Percentiles rank a stretch among this genome's conserved stretches.
phyloP scores from a whole-genome alignment of 2,329 filamentous ascomycete genomes.

The Verticillium tricorpus region DNA sequence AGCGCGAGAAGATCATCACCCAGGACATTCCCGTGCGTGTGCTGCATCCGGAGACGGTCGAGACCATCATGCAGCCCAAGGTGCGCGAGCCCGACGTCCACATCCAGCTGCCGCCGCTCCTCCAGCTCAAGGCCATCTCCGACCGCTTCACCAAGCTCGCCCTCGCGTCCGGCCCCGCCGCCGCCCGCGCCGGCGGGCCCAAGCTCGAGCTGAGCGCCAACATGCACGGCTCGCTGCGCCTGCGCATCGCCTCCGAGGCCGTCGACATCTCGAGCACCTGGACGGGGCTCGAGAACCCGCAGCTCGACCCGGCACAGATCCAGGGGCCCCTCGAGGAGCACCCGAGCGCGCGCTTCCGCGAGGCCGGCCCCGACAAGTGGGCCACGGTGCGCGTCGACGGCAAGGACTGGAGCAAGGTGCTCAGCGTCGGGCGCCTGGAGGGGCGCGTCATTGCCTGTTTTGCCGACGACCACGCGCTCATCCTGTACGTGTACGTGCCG shows the following conservation, averaged over 20 bases:
- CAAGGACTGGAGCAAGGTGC: slow-evolving; percentile 88
- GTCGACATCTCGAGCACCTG: slow-evolving; percentile 83
- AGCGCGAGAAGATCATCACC: slow-evolving; percentile 87
- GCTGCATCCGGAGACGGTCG: slow-evolving; percentile 76
- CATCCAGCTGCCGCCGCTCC: slow-evolving; percentile 80
- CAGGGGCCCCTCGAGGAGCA: slow-evolving; percentile 70
- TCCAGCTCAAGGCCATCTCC: slow-evolving; percentile 88
- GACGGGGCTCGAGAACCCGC: slow-evolving; percentile 81
- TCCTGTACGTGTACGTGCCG: slow-evolving; percentile 77
- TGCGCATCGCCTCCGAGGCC: slow-evolving; percentile 78
- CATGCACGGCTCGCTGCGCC: slow-evolving; percentile 82
- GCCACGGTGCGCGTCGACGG: slow-evolving; percentile 88
- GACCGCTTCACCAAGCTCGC: slow-evolving; percentile 93
- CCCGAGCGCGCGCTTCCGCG: slow-evolving; percentile 74
- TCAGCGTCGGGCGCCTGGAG: slow-evolving; percentile 85
- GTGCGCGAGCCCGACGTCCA: slow-evolving; percentile 91
- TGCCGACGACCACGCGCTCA: slow-evolving; percentile 72
- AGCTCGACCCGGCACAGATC: slow-evolving; percentile 74
- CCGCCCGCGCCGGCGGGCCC: slow-evolving; percentile 35
- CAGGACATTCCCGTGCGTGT: slow-evolving; percentile 96
- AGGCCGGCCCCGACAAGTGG: slow-evolving; percentile 77
- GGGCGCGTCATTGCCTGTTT: slow-evolving; percentile 92
- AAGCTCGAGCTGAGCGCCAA: slow-evolving; percentile 87
- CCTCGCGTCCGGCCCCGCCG: slow-evolving; percentile 40
- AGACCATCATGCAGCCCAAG: slow-evolving; percentile 87